phyloP scores from a whole-genome alignment of 176 grass and related monocot genomes.

The Chloris gayana region DNA sequence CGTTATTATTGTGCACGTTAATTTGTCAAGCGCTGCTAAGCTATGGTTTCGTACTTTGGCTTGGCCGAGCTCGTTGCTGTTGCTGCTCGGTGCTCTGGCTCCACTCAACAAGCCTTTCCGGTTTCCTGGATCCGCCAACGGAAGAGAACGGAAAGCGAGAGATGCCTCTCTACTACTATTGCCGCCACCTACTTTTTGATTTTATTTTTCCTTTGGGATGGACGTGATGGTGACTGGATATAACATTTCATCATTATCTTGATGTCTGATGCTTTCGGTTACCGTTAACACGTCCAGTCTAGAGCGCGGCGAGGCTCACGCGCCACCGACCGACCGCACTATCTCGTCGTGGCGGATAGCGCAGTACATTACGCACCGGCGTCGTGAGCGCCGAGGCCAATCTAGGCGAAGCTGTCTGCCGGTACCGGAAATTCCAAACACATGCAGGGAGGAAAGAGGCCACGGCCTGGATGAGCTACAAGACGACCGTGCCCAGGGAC shows the following conservation, averaged over 20 bases:
- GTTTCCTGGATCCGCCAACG: background rate
- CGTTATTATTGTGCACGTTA: background rate
- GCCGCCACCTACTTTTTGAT: background rate
- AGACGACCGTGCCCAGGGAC: background rate
- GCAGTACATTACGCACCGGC: background rate
- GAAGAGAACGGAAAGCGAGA: background rate
- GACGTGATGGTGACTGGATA: slow-evolving; percentile 33
- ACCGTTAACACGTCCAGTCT: slow-evolving; percentile 39
- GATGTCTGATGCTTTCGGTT: background rate
- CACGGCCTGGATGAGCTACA: no score
- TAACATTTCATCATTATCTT: background rate
- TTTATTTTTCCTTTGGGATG: background rate
- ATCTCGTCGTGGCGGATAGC: background rate
- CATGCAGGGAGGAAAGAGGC: no score
- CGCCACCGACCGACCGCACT: slow-evolving; percentile 38
- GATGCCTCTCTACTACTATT: background rate
- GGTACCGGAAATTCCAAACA: background rate
- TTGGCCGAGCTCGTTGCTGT: slow-evolving; percentile 7
- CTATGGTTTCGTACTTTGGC: background rate
- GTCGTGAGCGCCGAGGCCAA: background rate
- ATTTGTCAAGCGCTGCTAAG: background rate
- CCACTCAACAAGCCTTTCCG: background rate
- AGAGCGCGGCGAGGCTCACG: slow-evolving; percentile 17
- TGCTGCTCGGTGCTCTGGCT: background rate
- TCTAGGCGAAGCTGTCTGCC: background rate